A percentile compares a stretch with the other conserved stretches of the same genome.
Conservation (phyloP, 148 eudicot genomes). For the Rhododendron vialii region DNA sequence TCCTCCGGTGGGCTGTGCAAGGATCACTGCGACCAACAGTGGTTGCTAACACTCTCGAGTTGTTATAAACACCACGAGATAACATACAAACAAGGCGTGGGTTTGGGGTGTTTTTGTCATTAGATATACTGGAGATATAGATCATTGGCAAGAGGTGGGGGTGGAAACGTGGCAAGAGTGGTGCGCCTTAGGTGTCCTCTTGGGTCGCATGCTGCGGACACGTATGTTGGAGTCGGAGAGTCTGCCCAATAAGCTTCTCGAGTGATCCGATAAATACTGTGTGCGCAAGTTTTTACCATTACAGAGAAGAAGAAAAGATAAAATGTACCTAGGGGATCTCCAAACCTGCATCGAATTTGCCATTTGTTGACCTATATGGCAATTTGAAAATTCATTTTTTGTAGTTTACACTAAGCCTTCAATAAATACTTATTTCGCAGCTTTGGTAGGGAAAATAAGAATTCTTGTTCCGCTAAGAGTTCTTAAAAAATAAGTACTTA, state of each 20-base stretch:
- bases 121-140: background rate
- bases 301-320: background rate
- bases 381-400: too few relatives aligned
- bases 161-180: constrained; percentile 11
- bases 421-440: too few relatives aligned
- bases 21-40: background rate
- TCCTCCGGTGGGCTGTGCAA: background rate
- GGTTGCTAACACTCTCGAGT: constrained; percentile 4
- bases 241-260: background rate
- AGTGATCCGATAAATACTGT: background rate
- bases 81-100: background rate
- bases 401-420: too few relatives aligned
- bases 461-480: too few relatives aligned
- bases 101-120: background rate
- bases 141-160: background rate
- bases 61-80: background rate
- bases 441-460: too few relatives aligned
- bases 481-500: too few relatives aligned
- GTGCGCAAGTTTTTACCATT: background rate
- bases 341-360: too few relatives aligned
- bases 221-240: background rate
- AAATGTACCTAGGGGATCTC: background rate
- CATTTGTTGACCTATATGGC: too few relatives aligned
- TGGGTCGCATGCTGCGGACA: constrained; percentile 17
- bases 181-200: constrained; percentile 6